A percentile compares a stretch with the other conserved stretches of the same genome.
phyloP scores from a whole-genome alignment of 495 filamentous ascomycete species.

The Aspergillus biplanus region DNA sequence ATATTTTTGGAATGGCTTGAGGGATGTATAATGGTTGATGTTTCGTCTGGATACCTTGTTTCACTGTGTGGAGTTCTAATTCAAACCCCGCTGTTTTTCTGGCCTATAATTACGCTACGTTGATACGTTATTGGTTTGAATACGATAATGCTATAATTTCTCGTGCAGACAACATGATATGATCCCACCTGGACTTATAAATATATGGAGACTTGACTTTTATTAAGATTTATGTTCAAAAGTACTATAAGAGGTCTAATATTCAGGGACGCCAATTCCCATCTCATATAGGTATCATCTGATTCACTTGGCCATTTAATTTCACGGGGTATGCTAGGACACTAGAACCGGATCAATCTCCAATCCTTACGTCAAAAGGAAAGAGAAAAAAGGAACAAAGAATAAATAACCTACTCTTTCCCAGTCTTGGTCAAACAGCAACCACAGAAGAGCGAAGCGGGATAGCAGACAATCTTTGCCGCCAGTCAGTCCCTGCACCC shows the following conservation, averaged over 20 bases:
- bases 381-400: background rate
- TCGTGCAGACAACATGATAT: background rate
- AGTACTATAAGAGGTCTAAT: background rate
- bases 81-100: conserved; percentile 16
- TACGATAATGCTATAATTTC: conserved; percentile 12
- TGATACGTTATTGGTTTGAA: conserved; percentile 15
- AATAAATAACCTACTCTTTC: conserved; percentile 50
- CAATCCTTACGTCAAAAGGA: background rate
- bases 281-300: conserved; percentile 52
- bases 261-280: background rate
- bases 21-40: conserved; percentile 22
- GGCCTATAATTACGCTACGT: conserved; percentile 18
- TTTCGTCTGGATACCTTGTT: conserved; percentile 32
- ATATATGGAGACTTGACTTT: too few relatives aligned
- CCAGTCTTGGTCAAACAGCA: conserved; percentile 61
- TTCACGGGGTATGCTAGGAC: conserved; percentile 60
- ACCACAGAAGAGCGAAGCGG: conserved; percentile 61
- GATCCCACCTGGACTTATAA: background rate
- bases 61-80: conserved; percentile 4
- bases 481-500: background rate
- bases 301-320: conserved; percentile 54
- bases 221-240: too few relatives aligned
- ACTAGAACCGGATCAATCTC: conserved; percentile 36
- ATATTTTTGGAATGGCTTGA: conserved; percentile 3
- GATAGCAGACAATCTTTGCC: conserved; percentile 58